phyloP scores from a whole-genome alignment of 1,284 basidiomycete genomes.

The Coniferiporia sulphurascens region DNA sequence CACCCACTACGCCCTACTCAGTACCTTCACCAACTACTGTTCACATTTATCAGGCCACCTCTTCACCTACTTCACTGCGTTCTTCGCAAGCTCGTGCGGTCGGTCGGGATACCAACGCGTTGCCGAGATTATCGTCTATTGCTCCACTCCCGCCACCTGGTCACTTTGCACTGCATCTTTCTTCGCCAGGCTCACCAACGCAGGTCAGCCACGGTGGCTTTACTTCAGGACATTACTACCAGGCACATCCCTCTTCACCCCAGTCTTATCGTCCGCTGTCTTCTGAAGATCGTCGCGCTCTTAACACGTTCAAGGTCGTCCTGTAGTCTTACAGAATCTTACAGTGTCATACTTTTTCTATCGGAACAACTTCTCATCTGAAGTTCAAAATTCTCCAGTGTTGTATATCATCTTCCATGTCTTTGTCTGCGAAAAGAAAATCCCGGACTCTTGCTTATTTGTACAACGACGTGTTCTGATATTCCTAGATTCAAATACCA shows the following conservation, averaged over 20 bases:
- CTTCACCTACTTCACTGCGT: not conserved
- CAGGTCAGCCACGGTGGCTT: conserved; percentile 19
- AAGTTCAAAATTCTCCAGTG: no score
- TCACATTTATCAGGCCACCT: not conserved
- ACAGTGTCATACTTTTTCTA: not conserved
- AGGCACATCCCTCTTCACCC: conserved; percentile 13
- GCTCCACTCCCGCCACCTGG: conserved; percentile 12
- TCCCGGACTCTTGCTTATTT: no score
- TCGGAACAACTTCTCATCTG: no score
- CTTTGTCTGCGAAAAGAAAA: no score
- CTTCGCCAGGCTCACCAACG: conserved; percentile 10
- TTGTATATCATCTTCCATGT: no score
- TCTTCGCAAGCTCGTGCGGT: not conserved
- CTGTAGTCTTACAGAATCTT: conserved; percentile 29
- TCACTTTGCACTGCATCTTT: conserved; percentile 6
- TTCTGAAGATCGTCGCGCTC: conserved; percentile 51
- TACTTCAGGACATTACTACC: conserved; percentile 20
- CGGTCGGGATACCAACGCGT: conserved; percentile 8
- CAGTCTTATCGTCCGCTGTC: conserved; percentile 44
- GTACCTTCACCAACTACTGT: not conserved
- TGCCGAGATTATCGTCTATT: conserved; percentile 15
- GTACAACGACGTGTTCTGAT: no score
- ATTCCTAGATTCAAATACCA: no score
- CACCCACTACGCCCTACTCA: not conserved
- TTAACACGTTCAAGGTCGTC: conserved; percentile 51